Percentiles rank a stretch among this genome's conserved stretches.
phyloP scores from a whole-genome alignment of 2,329 filamentous ascomycete genomes.

The Penicillium sp. region DNA sequence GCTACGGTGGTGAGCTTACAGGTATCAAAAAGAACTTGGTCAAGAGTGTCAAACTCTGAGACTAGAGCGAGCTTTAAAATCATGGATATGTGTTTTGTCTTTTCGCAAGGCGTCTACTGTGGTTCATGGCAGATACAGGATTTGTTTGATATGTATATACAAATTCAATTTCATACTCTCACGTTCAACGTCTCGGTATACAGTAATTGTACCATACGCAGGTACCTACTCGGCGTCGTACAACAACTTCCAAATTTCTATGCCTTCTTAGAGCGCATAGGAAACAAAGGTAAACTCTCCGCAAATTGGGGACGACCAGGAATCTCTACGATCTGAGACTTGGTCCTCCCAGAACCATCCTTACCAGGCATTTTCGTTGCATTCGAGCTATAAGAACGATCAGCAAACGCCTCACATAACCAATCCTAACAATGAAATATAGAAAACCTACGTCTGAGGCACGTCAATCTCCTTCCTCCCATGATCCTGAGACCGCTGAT shows the following conservation, averaged over 20 bases:
- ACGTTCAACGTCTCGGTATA: neutral
- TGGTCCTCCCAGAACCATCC: too few relatives aligned
- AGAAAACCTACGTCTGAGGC: too few relatives aligned
- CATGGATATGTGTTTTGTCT: slow-evolving; percentile 15
- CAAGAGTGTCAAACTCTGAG: slow-evolving; percentile 86
- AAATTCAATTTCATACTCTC: slow-evolving; percentile 20
- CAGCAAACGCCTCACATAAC: too few relatives aligned
- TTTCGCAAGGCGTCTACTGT: slow-evolving; percentile 21
- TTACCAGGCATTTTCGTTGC: too few relatives aligned
- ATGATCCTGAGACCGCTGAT: too few relatives aligned
- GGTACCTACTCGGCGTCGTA: too few relatives aligned
- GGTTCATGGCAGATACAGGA: slow-evolving; percentile 21
- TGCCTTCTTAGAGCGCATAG: slow-evolving; percentile 7
- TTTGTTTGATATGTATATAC: slow-evolving; percentile 26
- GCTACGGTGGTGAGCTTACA: slow-evolving; percentile 87
- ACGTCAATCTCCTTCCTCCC: too few relatives aligned
- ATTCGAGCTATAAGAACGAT: too few relatives aligned
- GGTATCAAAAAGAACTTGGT: slow-evolving; percentile 94
- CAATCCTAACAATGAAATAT: too few relatives aligned
- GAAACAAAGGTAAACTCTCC: slow-evolving; percentile 10
- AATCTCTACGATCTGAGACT: too few relatives aligned
- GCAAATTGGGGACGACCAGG: neutral
- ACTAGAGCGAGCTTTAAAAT: slow-evolving; percentile 11
- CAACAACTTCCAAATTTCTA: neutral
- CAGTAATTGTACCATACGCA: too few relatives aligned